phyloP scores from a whole-genome alignment of 2,329 filamentous ascomycete species.

The Fusarium marasasianum region DNA sequence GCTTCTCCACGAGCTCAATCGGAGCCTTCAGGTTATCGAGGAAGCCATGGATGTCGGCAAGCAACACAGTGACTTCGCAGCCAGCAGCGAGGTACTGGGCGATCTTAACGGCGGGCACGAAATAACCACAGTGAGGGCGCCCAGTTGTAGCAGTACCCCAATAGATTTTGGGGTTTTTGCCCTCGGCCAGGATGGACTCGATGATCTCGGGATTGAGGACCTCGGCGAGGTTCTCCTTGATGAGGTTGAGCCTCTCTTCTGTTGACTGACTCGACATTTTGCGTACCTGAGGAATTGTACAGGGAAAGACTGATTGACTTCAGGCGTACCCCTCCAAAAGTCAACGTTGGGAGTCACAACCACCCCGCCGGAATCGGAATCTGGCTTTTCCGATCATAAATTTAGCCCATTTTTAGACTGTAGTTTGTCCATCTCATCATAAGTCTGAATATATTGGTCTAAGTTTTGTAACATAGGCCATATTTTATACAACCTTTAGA shows the following conservation, averaged over 20 bases:
- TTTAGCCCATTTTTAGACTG: not conserved
- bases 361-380: constrained; percentile 7
- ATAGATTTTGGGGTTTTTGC: constrained; percentile 81
- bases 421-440: not conserved
- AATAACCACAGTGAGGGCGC: constrained; percentile 89
- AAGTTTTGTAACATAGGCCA: not conserved
- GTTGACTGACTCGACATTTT: constrained; percentile 18
- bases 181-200: constrained; percentile 74
- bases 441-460: not conserved
- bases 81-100: constrained; percentile 86
- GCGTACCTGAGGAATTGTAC: not conserved
- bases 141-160: constrained; percentile 90
- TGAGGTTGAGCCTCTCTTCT: constrained; percentile 74
- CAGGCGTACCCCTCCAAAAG: constrained; percentile 14
- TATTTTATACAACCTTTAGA: not conserved
- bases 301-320: not conserved
- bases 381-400: constrained; percentile 1
- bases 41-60: constrained; percentile 80
- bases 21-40: constrained; percentile 88
- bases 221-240: constrained; percentile 83
- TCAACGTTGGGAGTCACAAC: not conserved
- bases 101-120: constrained; percentile 88
- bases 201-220: constrained; percentile 86
- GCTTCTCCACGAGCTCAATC: constrained; percentile 83
- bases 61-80: constrained; percentile 82